Base-by-base conservation (phyloP, 306 rosid genomes). In the Quercus ilex region DNA sequence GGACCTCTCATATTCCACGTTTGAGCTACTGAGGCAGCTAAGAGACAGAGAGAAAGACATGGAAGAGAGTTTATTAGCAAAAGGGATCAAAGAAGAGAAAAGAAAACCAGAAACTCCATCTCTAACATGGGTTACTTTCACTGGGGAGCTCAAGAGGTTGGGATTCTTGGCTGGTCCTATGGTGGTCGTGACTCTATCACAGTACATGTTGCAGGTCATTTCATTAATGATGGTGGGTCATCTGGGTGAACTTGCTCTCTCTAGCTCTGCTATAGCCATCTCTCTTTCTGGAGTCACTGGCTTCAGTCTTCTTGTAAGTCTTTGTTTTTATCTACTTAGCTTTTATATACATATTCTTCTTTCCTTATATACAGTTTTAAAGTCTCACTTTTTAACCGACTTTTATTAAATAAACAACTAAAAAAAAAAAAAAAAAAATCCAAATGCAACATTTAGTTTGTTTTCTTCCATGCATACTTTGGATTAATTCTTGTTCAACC, bases 141-240 rank as follows among this genome's bases (percentile, higher is more conserved):
- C 56, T 9, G 46, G 74, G 72, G 96, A 91, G 79, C 75, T 81
- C 62, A 91, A 91, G 74, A 87, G 83, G 76, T 56, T 87, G 30
- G 68, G 83, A 18, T n/a, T 18, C 5, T 62, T 88, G 46, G 46
- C 46, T 38, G 46, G 46, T 38, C 46, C 94, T 1, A 57, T 90
- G 84, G 83, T 91, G 77, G 86, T 80, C 11, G 92, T 86, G 6
- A 26, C 62, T 15, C 74, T 76, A 0, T 86, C 93, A 0, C 93
- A 89, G 28, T 88, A 63, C 55, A 13, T 89, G 71, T 76, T 89
- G 76, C 92, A 87, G 68, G 74, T 84, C 38, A 79, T 88, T 43
- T 77, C 97, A 0, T 80, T 56, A 9, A 87, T 92, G 92, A 82
- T 88, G 74, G 86, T 83, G 19, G 94, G 97, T 63, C 93, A 89